Percentiles rank a stretch among this genome's conserved stretches.
These are phyloP conservation scores for Phanerochaete carnosa DNA, from an alignment of 768 basidiomycete genomes.

Conservation along the genomic window DNA sequence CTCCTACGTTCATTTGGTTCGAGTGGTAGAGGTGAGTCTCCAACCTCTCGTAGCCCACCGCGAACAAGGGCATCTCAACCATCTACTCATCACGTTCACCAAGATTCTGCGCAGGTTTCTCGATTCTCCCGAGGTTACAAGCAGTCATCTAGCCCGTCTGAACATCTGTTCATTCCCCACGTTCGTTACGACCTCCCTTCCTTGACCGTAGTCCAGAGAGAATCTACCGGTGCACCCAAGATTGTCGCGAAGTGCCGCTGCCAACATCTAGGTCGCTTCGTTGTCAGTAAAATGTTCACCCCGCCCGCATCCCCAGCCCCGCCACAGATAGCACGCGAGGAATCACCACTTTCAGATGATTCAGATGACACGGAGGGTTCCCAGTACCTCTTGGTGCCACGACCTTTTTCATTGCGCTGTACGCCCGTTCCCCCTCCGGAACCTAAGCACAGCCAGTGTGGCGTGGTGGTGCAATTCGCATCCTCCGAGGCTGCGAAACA, in stretches of 20 bases:
- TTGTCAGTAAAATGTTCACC: constrained; percentile 33
- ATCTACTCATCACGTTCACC: background rate
- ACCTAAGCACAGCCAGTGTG: background rate
- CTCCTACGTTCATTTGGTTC: background rate
- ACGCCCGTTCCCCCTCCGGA: background rate
- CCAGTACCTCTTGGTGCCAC: constrained; percentile 4
- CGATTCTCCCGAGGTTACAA: background rate
- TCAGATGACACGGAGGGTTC: constrained; percentile 1
- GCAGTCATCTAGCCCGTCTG: background rate
- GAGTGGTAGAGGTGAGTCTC: background rate
- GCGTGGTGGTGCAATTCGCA: background rate
- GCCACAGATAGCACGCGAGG: constrained; percentile 5
- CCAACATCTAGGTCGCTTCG: background rate
- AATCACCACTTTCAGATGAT: background rate
- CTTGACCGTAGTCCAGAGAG: constrained; percentile 13
- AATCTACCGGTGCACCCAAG: background rate
- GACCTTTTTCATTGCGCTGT: background rate
- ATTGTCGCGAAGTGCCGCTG: no score
- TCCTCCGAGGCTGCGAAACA: constrained; percentile 31
- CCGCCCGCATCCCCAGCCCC: constrained; percentile 30
- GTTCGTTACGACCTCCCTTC: constrained; percentile 23
- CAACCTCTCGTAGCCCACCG: background rate
- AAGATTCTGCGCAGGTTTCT: constrained; percentile 3
- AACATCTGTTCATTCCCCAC: constrained; percentile 4
- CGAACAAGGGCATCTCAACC: background rate